phyloP scores from a whole-genome alignment of 108 stramenopile species.

The Seminavis robusta region DNA sequence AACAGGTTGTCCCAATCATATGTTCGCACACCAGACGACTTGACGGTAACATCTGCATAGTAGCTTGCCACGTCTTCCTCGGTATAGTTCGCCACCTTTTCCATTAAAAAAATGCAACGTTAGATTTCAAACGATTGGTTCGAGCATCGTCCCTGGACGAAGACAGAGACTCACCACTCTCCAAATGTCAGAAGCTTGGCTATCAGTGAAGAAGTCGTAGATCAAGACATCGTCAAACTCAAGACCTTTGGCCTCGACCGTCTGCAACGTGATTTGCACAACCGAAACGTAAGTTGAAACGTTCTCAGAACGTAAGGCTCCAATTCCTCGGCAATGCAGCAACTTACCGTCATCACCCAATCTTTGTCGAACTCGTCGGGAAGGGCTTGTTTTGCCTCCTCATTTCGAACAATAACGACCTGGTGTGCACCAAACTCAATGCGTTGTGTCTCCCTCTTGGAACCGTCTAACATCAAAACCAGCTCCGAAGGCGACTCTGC shows the following conservation, averaged over 20 bases:
- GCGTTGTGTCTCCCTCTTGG: conserved; percentile 28
- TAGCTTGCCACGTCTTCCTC: conserved; percentile 24
- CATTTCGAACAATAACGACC: conserved; percentile 38
- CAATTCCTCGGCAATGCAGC: too few relatives aligned
- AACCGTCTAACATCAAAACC: conserved; percentile 38
- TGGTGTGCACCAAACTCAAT: conserved; percentile 51
- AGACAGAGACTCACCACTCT: too few relatives aligned
- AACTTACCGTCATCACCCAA: conserved; percentile 41
- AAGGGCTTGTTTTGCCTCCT: conserved; percentile 31
- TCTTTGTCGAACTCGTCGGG: conserved; percentile 41
- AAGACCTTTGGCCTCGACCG: conserved; percentile 25
- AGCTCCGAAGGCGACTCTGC: conserved; percentile 22
- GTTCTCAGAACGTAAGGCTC: too few relatives aligned
- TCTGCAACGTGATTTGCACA: neutral
- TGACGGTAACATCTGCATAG: too few relatives aligned
- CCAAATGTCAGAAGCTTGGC: too few relatives aligned
- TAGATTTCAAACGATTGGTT: too few relatives aligned
- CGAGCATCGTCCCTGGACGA: too few relatives aligned
- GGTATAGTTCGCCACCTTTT: conserved; percentile 12
- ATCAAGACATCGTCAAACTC: conserved; percentile 44
- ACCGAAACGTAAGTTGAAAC: neutral
- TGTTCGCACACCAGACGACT: too few relatives aligned
- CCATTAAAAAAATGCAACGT: too few relatives aligned
- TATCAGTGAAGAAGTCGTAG: conserved; percentile 40
- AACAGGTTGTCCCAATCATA: conserved; percentile 25